phyloP scores from a whole-genome alignment of 768 basidiomycete species.

The Suillus spraguei region DNA sequence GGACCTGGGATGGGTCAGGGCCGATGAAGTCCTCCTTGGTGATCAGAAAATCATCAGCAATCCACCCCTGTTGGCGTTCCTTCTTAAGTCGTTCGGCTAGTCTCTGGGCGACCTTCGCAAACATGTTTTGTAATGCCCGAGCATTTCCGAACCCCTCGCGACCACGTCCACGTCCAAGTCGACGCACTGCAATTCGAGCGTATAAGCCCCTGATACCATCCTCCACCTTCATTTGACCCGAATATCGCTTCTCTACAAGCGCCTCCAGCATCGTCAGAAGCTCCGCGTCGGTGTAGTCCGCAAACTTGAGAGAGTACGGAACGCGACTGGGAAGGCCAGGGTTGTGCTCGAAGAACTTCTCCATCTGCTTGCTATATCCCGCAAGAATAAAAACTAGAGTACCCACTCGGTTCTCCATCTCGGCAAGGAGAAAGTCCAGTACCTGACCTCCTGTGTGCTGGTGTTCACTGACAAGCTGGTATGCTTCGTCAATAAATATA shows the following conservation, averaged over 20 bases:
- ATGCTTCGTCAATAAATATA: slow-evolving; percentile 74
- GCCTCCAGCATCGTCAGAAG: slow-evolving; percentile 56
- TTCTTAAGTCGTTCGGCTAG: slow-evolving; percentile 54
- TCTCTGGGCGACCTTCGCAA: slow-evolving; percentile 48
- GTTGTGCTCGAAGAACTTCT: slow-evolving; percentile 77
- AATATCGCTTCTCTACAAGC: slow-evolving; percentile 47
- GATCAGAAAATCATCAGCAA: slow-evolving; percentile 53
- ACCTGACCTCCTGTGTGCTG: slow-evolving; percentile 57
- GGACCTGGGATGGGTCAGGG: slow-evolving; percentile 56
- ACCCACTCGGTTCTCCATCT: slow-evolving; percentile 74
- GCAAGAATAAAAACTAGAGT: slow-evolving; percentile 70
- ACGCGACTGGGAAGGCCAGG: slow-evolving; percentile 72
- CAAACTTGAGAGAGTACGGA: slow-evolving; percentile 59
- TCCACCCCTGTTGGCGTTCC: slow-evolving; percentile 40
- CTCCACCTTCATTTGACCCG: slow-evolving; percentile 55
- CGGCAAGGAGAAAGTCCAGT: slow-evolving; percentile 69
- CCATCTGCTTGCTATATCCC: slow-evolving; percentile 74
- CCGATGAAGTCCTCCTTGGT: slow-evolving; percentile 62
- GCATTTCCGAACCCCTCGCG: slow-evolving; percentile 68
- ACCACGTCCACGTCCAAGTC: slow-evolving; percentile 64
- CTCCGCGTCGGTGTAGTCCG: slow-evolving; percentile 62
- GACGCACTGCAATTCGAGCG: slow-evolving; percentile 55
- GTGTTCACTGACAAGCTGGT: slow-evolving; percentile 56
- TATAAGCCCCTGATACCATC: slow-evolving; percentile 57
- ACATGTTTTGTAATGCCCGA: slow-evolving; percentile 55